Evolutionary conservation across 345 rosid species (phyloP).

Genomic region (Ceriops tagal): DNA sequence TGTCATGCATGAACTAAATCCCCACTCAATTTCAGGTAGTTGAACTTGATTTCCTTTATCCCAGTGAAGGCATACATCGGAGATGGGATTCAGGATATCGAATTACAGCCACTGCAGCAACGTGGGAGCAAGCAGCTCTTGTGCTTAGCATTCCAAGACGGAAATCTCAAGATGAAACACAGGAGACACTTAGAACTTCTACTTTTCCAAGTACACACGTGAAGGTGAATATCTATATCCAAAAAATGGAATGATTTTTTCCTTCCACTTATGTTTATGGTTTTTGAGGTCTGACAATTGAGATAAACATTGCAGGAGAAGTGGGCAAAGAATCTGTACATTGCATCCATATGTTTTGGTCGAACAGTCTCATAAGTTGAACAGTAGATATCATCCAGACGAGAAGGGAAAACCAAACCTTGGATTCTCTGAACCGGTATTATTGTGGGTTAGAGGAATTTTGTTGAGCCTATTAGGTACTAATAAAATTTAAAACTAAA

Average conservation of each 20-base stretch:
- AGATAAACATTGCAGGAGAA: constrained; percentile 5
- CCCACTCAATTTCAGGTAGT: constrained; percentile 17
- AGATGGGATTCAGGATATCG: constrained; percentile 10
- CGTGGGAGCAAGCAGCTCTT: constrained; percentile 7
- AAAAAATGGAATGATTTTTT: background rate
- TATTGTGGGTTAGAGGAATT: constrained; percentile 22
- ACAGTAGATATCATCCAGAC: background rate
- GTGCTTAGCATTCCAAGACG: constrained; percentile 9
- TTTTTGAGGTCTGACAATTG: background rate
- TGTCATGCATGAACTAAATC: background rate
- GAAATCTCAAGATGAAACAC: background rate
- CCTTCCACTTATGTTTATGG: background rate
- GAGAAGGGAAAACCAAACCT: background rate
- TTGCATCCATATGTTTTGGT: background rate
- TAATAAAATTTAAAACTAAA: constrained; percentile 25
- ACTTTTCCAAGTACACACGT: constrained; percentile 6
- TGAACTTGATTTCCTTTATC: constrained; percentile 15
- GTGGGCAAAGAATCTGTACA: background rate
- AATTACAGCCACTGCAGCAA: constrained; percentile 7
- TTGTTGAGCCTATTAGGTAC: constrained; percentile 19
- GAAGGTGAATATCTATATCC: constrained; percentile 8
- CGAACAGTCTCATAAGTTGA: background rate
- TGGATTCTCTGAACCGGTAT: constrained; percentile 5
- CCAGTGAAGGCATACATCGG: constrained; percentile 5
- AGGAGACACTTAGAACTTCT: constrained; percentile 12